Conservation (phyloP, 139 green algal genomes). For the Zygnema cylindricum region DNA sequence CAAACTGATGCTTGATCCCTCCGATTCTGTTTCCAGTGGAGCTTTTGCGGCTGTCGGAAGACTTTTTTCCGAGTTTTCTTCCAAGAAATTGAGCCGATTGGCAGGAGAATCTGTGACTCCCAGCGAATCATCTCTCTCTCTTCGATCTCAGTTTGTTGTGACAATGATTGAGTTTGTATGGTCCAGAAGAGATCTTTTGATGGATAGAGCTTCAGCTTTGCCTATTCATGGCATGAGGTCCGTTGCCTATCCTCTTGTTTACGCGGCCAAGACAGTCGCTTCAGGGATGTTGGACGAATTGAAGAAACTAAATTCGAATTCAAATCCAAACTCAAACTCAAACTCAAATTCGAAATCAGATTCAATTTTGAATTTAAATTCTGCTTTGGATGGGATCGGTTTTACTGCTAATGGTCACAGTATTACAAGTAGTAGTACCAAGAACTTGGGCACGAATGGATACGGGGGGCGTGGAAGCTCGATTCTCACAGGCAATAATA, state of each 20-base stretch:
- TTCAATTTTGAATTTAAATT: too few species aligned
- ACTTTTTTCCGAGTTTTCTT: conserved; percentile 53
- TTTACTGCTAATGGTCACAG: neutral
- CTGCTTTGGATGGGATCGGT: neutral
- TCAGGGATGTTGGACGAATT: conserved; percentile 39
- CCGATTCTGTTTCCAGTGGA: conserved; percentile 33
- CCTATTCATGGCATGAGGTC: conserved; percentile 29
- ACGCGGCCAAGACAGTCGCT: conserved; percentile 26
- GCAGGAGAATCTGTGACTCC: conserved; percentile 16
- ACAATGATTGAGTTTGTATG: conserved; percentile 43
- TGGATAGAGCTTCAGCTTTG: conserved; percentile 22
- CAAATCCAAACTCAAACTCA: neutral
- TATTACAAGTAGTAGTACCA: neutral
- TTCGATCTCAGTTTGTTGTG: conserved; percentile 39
- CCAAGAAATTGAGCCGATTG: conserved; percentile 25
- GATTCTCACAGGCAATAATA: neutral
- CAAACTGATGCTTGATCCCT: conserved; percentile 37
- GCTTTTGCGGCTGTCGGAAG: conserved; percentile 53
- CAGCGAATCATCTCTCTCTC: neutral
- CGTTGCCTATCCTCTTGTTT: conserved; percentile 43
- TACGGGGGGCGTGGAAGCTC: neutral
- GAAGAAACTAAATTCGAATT: neutral
- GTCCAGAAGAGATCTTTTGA: conserved; percentile 43
- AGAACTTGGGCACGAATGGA: neutral
- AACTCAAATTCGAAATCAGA: neutral